Base-by-base conservation (phyloP, 495 filamentous ascomycete genomes). In the Stereocaulon alpinum region DNA sequence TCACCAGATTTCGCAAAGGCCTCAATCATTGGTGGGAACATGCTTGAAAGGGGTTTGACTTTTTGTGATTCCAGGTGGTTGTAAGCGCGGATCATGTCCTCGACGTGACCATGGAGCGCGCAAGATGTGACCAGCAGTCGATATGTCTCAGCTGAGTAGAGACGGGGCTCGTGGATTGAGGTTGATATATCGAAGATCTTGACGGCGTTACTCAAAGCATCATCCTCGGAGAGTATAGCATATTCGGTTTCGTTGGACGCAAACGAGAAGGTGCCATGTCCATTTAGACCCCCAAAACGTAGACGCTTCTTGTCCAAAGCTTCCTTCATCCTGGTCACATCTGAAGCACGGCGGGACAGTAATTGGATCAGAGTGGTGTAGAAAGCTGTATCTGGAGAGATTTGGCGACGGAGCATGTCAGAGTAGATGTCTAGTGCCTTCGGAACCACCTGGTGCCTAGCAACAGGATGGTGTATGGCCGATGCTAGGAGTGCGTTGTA, bases 381-480 rank as follows among this genome's bases (percentile, higher is more conserved):
- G 7, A 91, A 97, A 55, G 84, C 79, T 59, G 85, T 83, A 67
- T 94, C 85, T 17, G 92, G 92, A 29, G 78, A 71, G 44, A 96
- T 84, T 65, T 85, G 86, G 50, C 91, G 86, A 61, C 86, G 81
- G 63, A 95, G 85, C 92, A 98, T 95, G 69, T 96, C 89, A 44
- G 89, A 86, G 74, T 97, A 97, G 59, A 97, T 86, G 77, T 91
- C 90, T 51, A 97, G 80, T 6, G 88, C 91, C 73, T 95, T 95
- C 49, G 88, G 82, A 27, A 95, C 85, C 11, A 90, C 80, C 72
- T 90, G 87, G 52, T 85, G 82, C 67, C 83, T 84, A 66, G 88
- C 75, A 51, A 77, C 72, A 1, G 86, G 80, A 22, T 95, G 77
- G 60, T 86, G 75, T 60, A 94, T 83, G 24, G 89, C 91, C 30